Percentiles rank a stretch among this genome's conserved stretches.
These are phyloP conservation scores for Mayamaea pseudoterrestris DNA, from an alignment of 108 stramenopile species.

Conservation along the genomic window DNA sequence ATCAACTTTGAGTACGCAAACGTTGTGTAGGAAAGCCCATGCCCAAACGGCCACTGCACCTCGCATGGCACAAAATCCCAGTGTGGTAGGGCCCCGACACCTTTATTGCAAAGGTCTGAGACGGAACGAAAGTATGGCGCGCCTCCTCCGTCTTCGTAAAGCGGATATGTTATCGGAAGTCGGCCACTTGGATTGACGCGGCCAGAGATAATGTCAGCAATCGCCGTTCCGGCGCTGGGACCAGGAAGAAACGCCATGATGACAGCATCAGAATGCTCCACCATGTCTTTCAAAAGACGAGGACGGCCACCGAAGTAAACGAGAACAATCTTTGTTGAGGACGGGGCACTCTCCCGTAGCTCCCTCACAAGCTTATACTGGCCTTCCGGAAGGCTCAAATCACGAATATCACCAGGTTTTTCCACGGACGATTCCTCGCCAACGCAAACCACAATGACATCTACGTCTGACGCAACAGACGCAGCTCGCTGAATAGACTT, in stretches of 20 bases:
- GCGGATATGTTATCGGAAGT: slow-evolving; percentile 51
- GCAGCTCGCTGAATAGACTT: slow-evolving; percentile 27
- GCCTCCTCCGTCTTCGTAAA: slow-evolving; percentile 39
- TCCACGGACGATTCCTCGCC: slow-evolving; percentile 77
- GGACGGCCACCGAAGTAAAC: slow-evolving; percentile 58
- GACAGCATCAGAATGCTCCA: slow-evolving; percentile 31
- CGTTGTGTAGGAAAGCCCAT: slow-evolving; percentile 35
- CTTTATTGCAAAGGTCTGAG: slow-evolving; percentile 33
- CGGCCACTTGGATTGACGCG: slow-evolving; percentile 35
- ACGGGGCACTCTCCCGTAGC: slow-evolving; percentile 9
- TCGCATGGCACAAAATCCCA: slow-evolving; percentile 33
- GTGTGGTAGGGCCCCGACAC: slow-evolving; percentile 30
- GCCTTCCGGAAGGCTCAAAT: slow-evolving; percentile 42
- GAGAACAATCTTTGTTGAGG: slow-evolving; percentile 31
- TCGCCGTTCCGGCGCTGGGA: slow-evolving; percentile 30
- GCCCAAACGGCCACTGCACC: slow-evolving; percentile 57
- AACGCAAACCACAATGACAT: slow-evolving; percentile 51
- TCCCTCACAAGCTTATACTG: slow-evolving; percentile 40
- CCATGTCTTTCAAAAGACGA: slow-evolving; percentile 26
- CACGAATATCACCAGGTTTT: slow-evolving; percentile 73
- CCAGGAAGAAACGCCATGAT: slow-evolving; percentile 53
- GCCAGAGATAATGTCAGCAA: slow-evolving; percentile 36
- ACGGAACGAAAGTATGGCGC: slow-evolving; percentile 38
- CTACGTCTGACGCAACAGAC: slow-evolving; percentile 18
- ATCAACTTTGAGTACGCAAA: slow-evolving; percentile 27